Evolutionary conservation across 2,329 filamentous ascomycete genomes (phyloP).

Genomic region (Cordyceps fumosorosea): DNA sequence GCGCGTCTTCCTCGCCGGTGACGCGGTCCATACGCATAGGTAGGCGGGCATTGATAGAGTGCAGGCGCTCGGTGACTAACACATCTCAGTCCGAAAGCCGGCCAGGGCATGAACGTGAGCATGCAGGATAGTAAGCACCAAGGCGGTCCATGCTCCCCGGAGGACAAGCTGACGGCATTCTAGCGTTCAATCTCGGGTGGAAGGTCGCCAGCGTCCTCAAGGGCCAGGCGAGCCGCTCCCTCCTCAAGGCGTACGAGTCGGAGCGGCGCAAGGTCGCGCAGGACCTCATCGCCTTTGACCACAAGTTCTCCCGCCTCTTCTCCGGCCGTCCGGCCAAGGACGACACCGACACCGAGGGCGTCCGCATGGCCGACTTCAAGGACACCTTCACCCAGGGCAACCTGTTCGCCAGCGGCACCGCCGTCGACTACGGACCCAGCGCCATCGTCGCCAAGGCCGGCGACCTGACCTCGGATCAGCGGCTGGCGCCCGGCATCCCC

Average conservation of each 20-base stretch:
- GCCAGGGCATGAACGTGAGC: constrained; percentile 66
- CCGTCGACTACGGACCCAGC: constrained; percentile 52
- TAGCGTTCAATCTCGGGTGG: constrained; percentile 48
- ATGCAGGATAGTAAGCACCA: constrained; percentile 51
- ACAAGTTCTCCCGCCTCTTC: constrained; percentile 50
- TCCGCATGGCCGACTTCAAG: constrained; percentile 58
- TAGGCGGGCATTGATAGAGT: background rate
- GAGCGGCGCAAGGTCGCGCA: constrained; percentile 55
- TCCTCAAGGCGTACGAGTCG: constrained; percentile 43
- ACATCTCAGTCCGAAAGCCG: constrained; percentile 47
- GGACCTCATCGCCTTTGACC: constrained; percentile 60
- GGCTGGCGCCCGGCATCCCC: constrained; percentile 33
- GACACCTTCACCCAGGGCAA: constrained; percentile 53
- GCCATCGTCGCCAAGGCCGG: constrained; percentile 49
- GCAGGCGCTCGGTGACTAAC: background rate
- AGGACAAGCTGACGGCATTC: constrained; percentile 13
- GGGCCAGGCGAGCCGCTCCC: constrained; percentile 32
- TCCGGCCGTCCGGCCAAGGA: constrained; percentile 52
- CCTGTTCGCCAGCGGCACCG: constrained; percentile 51
- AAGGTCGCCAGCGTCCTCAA: constrained; percentile 44
- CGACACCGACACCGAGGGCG: constrained; percentile 52
- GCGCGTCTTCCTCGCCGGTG: constrained; percentile 64
- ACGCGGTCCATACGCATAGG: constrained; percentile 50
- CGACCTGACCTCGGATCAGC: constrained; percentile 20
- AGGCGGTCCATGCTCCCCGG: background rate